Conservation (phyloP, 139 green algal genomes). For the Tetradesmus obliquus region DNA sequence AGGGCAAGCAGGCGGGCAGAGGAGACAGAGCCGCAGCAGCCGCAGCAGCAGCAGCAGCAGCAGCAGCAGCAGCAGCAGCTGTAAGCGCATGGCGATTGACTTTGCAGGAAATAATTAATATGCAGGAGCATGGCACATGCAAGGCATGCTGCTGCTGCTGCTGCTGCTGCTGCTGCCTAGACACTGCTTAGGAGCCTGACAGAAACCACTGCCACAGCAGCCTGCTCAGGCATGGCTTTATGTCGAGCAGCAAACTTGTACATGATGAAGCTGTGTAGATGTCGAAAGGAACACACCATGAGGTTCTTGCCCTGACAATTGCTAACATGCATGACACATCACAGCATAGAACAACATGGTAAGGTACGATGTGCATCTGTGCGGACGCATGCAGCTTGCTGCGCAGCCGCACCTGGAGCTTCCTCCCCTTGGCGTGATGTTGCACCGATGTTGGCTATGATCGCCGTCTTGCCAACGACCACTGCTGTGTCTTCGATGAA, state of each 20-base stretch:
- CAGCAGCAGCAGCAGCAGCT: not conserved
- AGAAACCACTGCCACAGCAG: too few species aligned
- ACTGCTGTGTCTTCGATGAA: conserved; percentile 37
- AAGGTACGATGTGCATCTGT: not conserved
- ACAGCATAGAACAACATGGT: too few species aligned
- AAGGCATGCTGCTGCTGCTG: not conserved
- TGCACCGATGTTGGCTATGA: conserved; percentile 14
- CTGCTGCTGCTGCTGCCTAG: not conserved
- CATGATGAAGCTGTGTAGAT: too few species aligned
- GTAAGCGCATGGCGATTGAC: too few species aligned
- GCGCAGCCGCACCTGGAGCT: not conserved
- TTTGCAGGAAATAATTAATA: too few species aligned
- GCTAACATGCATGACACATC: too few species aligned
- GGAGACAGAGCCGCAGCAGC: not conserved
- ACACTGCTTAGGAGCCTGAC: too few species aligned
- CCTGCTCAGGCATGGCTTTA: too few species aligned
- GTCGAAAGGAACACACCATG: too few species aligned
- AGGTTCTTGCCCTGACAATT: too few species aligned
- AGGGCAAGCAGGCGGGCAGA: not conserved
- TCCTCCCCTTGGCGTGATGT: conserved; percentile 15
- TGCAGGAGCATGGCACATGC: too few species aligned
- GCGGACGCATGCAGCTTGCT: not conserved
- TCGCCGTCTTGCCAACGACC: conserved; percentile 2
- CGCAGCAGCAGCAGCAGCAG: not conserved
- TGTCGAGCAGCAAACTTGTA: too few species aligned